These are phyloP conservation scores for Berberis vulgaris DNA, from an alignment of 164 flowering plant species.

Conservation along the genomic window DNA sequence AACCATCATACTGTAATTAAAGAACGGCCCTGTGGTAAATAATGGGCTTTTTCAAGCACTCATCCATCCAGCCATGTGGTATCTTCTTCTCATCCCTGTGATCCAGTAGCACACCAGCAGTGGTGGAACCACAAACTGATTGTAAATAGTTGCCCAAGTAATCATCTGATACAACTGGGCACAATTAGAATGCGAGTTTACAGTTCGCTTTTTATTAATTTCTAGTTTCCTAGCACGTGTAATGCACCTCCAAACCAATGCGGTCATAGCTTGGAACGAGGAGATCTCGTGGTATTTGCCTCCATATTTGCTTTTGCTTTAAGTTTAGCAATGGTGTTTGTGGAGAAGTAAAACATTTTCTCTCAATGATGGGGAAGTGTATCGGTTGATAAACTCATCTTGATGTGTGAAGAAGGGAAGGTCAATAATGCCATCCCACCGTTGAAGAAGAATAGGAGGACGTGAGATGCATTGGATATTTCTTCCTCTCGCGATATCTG, in stretches of 20 bases:
- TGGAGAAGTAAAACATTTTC: slow-evolving; percentile 7
- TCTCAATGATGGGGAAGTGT: neutral
- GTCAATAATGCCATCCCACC: slow-evolving; percentile 25
- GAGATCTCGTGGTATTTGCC: slow-evolving; percentile 1
- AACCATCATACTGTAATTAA: neutral
- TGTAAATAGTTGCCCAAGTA: slow-evolving; percentile 14
- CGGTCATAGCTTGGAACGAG: slow-evolving; percentile 13
- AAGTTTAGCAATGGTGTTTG: neutral
- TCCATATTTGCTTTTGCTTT: slow-evolving; percentile 13
- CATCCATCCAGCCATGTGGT: slow-evolving; percentile 2
- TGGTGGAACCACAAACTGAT: neutral
- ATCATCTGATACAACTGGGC: slow-evolving; percentile 6
- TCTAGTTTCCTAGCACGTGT: slow-evolving; percentile 4
- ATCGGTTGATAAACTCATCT: slow-evolving; percentile 25
- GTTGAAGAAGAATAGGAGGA: slow-evolving; percentile 23
- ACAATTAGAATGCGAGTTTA: slow-evolving; percentile 2
- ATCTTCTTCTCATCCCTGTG: neutral
- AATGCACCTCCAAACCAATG: slow-evolving; percentile 10
- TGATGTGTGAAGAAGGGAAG: slow-evolving; percentile 21
- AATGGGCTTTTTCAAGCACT: neutral
- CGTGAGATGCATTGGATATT: slow-evolving; percentile 14
- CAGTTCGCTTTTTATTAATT: slow-evolving; percentile 4
- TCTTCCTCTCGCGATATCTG: neutral
- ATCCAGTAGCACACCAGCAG: slow-evolving; percentile 11
- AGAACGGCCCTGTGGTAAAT: too few species aligned